Evolutionary conservation across 352 stramenopile genomes (phyloP).

Genomic region (Phytophthora europaea): DNA sequence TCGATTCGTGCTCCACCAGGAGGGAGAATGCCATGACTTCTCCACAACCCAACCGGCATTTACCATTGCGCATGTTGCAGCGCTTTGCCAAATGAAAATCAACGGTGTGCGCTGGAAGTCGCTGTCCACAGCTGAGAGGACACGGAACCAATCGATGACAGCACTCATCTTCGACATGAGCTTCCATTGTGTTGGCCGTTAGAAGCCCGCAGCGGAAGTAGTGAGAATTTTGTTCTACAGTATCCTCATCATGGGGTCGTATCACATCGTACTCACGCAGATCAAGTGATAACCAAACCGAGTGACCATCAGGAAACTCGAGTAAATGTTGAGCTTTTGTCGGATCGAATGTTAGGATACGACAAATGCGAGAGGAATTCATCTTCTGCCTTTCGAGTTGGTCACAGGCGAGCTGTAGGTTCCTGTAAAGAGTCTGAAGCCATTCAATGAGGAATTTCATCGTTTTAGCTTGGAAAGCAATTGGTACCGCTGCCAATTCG

Average conservation of each 20-base stretch:
- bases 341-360: constrained; percentile 55
- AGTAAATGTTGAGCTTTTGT: constrained; percentile 51
- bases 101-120: constrained; percentile 48
- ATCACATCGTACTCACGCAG: constrained; percentile 60
- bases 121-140: constrained; percentile 73
- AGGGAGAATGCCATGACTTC: constrained; percentile 52
- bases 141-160: constrained; percentile 62
- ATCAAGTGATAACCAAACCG: constrained; percentile 53
- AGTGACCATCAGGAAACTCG: constrained; percentile 65
- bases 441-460: constrained; percentile 25
- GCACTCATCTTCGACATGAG: constrained; percentile 55
- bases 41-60: constrained; percentile 70
- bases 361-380: constrained; percentile 26
- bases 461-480: background rate
- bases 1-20: constrained; percentile 66
- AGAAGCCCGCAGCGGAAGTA: constrained; percentile 31
- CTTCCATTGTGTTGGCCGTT: background rate
- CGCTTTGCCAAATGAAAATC: constrained; percentile 56
- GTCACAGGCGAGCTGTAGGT: constrained; percentile 10
- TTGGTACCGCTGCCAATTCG: background rate
- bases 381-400: constrained; percentile 23
- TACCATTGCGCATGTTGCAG: constrained; percentile 70
- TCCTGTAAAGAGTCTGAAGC: constrained; percentile 16
- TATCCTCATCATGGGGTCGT: background rate
- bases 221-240: background rate